Evolutionary conservation across 1,139 yeast species (phyloP).

Genomic region (Yamadazyma epiphylla): DNA sequence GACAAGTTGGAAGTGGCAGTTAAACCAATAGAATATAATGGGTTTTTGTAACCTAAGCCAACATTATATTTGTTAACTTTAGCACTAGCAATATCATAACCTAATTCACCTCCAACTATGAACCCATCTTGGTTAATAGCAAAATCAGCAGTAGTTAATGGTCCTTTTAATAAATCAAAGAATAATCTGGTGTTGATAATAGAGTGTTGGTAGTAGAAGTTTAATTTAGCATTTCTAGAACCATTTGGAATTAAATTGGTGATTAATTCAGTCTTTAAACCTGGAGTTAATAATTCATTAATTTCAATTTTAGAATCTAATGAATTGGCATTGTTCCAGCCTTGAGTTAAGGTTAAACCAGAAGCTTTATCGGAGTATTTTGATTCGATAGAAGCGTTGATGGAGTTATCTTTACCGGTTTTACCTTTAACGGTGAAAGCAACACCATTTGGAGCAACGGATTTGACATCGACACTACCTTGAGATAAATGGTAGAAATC

Average conservation of each 20-base stretch:
- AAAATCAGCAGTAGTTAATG: conserved; percentile 91
- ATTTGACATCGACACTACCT: conserved; percentile 84
- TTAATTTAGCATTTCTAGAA: conserved; percentile 85
- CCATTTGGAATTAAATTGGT: conserved; percentile 87
- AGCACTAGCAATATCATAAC: conserved; percentile 92
- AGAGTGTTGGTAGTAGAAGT: conserved; percentile 89
- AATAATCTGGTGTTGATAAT: conserved; percentile 92
- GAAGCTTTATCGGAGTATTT: conserved; percentile 91
- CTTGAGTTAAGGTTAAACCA: conserved; percentile 92
- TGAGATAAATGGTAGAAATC: conserved; percentile 93
- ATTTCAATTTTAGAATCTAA: conserved; percentile 92
- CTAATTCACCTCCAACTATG: conserved; percentile 96
- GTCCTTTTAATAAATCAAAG: conserved; percentile 94
- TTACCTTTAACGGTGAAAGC: conserved; percentile 93
- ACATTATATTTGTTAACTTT: conserved; percentile 92
- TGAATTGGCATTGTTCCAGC: conserved; percentile 94
- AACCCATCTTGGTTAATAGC: conserved; percentile 95
- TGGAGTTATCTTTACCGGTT: conserved; percentile 76
- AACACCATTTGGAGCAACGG: conserved; percentile 95
- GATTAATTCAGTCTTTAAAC: conserved; percentile 88
- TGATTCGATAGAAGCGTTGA: conserved; percentile 88
- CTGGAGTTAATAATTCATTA: conserved; percentile 89
- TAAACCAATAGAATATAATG: conserved; percentile 82
- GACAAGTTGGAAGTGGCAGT: conserved; percentile 88
- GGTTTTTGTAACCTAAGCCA: conserved; percentile 90